Evolutionary conservation across 257 asterid genomes (phyloP).

Genomic region (Solanum etuberosum): DNA sequence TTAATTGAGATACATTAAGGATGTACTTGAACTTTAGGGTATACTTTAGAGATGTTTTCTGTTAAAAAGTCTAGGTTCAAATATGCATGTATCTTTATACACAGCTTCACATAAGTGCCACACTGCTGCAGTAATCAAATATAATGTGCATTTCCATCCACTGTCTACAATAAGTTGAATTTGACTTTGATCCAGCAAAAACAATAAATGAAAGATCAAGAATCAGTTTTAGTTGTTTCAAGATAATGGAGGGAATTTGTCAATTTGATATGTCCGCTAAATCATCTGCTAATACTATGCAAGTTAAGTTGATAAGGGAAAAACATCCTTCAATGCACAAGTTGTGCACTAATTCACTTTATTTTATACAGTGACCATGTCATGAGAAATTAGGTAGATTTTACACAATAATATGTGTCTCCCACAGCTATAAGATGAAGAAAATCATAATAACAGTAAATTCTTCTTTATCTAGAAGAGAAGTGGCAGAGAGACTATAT

Average conservation of each 20-base stretch:
- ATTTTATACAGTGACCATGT: background rate
- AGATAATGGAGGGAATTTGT: background rate
- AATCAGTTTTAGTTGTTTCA: background rate
- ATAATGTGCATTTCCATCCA: background rate
- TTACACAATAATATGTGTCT: background rate
- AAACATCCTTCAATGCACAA: background rate
- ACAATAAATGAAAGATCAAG: background rate
- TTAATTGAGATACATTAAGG: background rate
- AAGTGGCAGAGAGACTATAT: conserved; percentile 2
- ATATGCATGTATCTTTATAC: background rate
- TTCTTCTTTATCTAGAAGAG: background rate
- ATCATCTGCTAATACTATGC: background rate
- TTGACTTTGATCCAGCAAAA: background rate
- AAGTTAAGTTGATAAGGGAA: background rate
- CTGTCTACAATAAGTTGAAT: background rate
- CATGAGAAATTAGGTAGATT: background rate
- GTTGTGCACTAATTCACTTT: background rate
- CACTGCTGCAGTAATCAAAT: background rate
- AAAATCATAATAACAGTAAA: background rate
- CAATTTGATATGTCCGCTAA: background rate
- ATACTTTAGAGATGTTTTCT: background rate
- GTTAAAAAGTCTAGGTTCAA: background rate
- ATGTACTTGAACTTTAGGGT: background rate
- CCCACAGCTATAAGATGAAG: background rate
- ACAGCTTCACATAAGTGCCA: background rate